phyloP scores from a whole-genome alignment of 768 basidiomycete genomes.

The Leucogyrophana mollusca region DNA sequence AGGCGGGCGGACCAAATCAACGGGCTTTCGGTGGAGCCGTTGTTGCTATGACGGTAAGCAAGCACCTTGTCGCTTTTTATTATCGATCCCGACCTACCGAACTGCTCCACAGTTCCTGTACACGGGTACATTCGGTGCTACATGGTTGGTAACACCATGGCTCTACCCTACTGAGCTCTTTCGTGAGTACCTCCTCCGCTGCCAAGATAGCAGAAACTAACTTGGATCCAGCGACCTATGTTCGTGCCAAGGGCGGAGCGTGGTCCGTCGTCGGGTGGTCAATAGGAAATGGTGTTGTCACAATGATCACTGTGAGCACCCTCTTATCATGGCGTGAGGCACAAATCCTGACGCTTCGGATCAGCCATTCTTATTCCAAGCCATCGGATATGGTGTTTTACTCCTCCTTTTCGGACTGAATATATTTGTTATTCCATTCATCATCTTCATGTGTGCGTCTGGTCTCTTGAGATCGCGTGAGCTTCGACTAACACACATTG shows the following conservation, averaged over 20 bases:
- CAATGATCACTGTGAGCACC: conserved; percentile 7
- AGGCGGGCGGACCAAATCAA: conserved; percentile 2
- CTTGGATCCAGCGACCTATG: not conserved
- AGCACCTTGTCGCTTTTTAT: not conserved
- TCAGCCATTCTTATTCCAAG: conserved; percentile 9
- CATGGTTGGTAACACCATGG: conserved; percentile 10
- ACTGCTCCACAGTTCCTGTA: conserved; percentile 4
- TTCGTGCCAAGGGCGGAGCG: conserved; percentile 6
- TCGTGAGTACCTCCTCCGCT: not conserved
- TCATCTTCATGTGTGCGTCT: conserved; percentile 5
- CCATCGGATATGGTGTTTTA: conserved; percentile 6
- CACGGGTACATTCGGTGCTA: conserved; percentile 9
- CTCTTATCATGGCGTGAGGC: not conserved
- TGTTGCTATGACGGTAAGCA: not conserved
- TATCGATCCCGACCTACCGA: not conserved
- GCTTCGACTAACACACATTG: not conserved
- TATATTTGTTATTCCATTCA: conserved; percentile 6
- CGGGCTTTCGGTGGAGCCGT: not conserved
- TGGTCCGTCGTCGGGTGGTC: conserved; percentile 7
- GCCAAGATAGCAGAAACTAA: not conserved
- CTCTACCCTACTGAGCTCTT: conserved; percentile 9
- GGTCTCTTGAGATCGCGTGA: not conserved
- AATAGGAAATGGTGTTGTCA: conserved; percentile 7
- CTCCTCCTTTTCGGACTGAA: conserved; percentile 7
- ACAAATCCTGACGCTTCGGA: too few species aligned